Evolutionary conservation across 1,284 basidiomycete species (phyloP), one percentile per base, ranked within the genome.

Genomic region (Heterobasidion parviporum): DNA sequence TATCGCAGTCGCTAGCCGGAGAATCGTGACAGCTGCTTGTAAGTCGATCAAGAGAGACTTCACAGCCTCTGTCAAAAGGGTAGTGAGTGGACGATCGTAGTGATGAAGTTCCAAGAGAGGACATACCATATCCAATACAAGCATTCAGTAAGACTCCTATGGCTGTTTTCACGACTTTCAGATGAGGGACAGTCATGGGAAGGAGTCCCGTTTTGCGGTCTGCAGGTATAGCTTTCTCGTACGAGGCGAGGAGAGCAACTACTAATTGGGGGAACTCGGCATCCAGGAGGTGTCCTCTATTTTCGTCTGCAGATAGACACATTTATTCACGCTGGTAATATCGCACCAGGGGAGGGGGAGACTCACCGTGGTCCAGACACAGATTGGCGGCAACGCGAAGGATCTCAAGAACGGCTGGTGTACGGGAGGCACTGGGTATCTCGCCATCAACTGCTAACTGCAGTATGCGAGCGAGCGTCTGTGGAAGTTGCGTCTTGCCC

Each of bases 71-170:
- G 62, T 36, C 36, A 48, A 18, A 8, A 16, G 12, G n/a, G 41
- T n/a, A 35, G 10, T 20, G 26, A 49, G 56, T 26, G 26, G 26
- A 5, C 26, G 26, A 26, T 26, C 5, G 26, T 26, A 26, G 26
- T 26, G 26, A 26, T 5, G 26, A 26, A 26, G 26, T 26, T 26
- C 26, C 26, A 6, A 26, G 26, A 26, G 26, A 26, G 4, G 8
- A 67, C 79, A 53, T 60, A 89, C 90, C 85, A 67, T 85, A 92
- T 54, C 83, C 84, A 55, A 94, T 75, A 61, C 86, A 85, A 18
- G 85, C 81, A 64, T 94, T 94, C 52, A 94, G 70, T 33, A 94
- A 74, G 7, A 88, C 85, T 3, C 92, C 92, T 55, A 92, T 79
- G 4, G 87, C 80, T 4, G 89, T 92, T 64, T 85, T 83, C 53